A percentile compares a stretch with the other conserved stretches of the same genome.
These are phyloP conservation scores for Globisporangium apiculatum DNA, from an alignment of 352 stramenopile genomes.

Conservation along the genomic window DNA sequence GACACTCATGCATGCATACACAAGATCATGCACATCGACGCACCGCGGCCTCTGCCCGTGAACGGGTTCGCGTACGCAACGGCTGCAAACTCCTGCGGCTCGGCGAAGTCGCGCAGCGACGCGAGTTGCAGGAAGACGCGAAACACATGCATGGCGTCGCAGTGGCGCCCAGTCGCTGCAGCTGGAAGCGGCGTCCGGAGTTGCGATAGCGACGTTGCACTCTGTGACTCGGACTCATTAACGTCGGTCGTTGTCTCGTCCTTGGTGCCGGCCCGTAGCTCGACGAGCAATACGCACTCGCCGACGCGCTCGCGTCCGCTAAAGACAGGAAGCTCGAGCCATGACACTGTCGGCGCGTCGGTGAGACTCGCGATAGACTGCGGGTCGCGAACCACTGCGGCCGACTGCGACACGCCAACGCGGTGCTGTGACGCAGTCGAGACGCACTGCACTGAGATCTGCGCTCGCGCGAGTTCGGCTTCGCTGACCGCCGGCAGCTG, in stretches of 20 bases:
- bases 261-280: not conserved
- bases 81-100: slow-evolving; percentile 14
- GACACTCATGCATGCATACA: not conserved
- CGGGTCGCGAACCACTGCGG: not conserved
- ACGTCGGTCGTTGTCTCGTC: not conserved
- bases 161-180: no score
- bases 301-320: slow-evolving; percentile 2
- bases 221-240: not conserved
- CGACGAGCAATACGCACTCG: slow-evolving; percentile 2
- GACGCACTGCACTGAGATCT: slow-evolving; percentile 19
- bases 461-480: slow-evolving; percentile 1
- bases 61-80: slow-evolving; percentile 37
- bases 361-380: not conserved
- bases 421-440: slow-evolving; percentile 7
- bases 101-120: slow-evolving; percentile 24
- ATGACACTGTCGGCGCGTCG: no score
- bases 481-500: slow-evolving; percentile 1
- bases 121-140: slow-evolving; percentile 33
- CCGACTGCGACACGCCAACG: not conserved
- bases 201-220: not conserved
- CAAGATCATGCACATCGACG: slow-evolving; percentile 6
- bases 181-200: no score
- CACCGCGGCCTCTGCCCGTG: slow-evolving; percentile 23
- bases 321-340: not conserved
- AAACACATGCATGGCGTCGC: slow-evolving; percentile 12